Conservation (phyloP, 768 basidiomycete genomes). For the Macrocybe gigantea region DNA sequence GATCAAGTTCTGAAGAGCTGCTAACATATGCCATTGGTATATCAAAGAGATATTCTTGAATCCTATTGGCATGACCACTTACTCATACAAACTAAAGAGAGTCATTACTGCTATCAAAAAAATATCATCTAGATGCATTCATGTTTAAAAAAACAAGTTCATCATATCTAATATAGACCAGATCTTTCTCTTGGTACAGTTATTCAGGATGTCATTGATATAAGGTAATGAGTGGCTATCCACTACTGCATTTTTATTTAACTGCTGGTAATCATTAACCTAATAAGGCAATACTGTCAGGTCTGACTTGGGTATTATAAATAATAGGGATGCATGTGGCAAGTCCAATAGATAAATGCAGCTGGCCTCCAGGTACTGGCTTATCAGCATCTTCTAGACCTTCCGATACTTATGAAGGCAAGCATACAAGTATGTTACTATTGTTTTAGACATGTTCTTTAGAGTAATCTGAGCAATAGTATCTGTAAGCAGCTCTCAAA, state of each 20-base stretch:
- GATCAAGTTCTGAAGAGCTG: no score
- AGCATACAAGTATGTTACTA: conserved; percentile 19
- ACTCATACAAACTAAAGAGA: conserved; percentile 29
- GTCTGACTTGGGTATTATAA: conserved; percentile 31
- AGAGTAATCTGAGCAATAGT: conserved; percentile 16
- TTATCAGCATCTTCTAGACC: conserved; percentile 23
- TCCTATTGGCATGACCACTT: conserved; percentile 16
- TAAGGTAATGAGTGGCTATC: conserved; percentile 23
- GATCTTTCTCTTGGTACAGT: conserved; percentile 26
- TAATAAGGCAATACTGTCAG: conserved; percentile 20
- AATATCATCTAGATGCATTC: conserved; percentile 20
- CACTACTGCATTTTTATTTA: conserved; percentile 24
- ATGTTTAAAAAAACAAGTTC: conserved; percentile 30
- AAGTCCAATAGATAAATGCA: conserved; percentile 20
- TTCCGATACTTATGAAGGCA: conserved; percentile 26
- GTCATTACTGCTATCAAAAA: conserved; percentile 26
- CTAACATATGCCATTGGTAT: no score
- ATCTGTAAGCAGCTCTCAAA: conserved; percentile 14
- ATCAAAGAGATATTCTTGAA: conserved; percentile 17
- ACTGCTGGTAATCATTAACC: conserved; percentile 26
- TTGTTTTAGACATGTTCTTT: conserved; percentile 19
- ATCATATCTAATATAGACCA: conserved; percentile 31
- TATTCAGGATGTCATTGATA: conserved; percentile 24
- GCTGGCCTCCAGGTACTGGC: conserved; percentile 27
- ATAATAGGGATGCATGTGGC: conserved; percentile 25